Conservation (phyloP, 2,329 filamentous ascomycete genomes). For the Emmonsiellopsis sp. region DNA sequence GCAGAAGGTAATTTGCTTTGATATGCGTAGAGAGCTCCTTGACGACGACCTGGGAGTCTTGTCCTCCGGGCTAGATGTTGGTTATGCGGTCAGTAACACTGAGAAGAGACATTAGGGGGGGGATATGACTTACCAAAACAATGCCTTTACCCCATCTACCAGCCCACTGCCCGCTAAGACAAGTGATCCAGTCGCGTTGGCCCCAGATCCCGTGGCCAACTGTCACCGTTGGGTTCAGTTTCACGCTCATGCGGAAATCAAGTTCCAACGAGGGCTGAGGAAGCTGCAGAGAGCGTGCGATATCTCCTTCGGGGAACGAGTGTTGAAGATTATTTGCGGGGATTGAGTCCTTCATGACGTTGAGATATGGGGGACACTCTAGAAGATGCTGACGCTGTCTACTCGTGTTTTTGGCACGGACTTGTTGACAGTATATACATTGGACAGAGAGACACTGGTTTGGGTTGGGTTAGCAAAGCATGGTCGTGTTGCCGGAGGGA, state of each 20-base stretch:
- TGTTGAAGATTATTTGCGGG: constrained; percentile 44
- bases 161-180: constrained; percentile 44
- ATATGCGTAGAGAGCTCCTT: constrained; percentile 40
- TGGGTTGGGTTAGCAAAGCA: neutral
- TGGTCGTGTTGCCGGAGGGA: constrained; percentile 13
- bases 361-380: constrained; percentile 42
- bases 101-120: neutral
- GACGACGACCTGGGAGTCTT: constrained; percentile 41
- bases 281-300: constrained; percentile 39
- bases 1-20: constrained; percentile 39
- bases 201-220: constrained; percentile 41
- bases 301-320: constrained; percentile 42
- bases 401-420: constrained; percentile 43
- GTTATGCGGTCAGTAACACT: constrained; percentile 2
- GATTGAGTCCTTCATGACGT: constrained; percentile 45
- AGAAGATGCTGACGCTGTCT: constrained; percentile 41
- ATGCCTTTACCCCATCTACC: constrained; percentile 45
- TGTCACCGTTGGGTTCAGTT: constrained; percentile 42
- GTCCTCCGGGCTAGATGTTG: constrained; percentile 37
- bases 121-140: constrained; percentile 34
- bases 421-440: constrained; percentile 43
- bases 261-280: constrained; percentile 41
- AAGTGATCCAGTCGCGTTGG: constrained; percentile 44
- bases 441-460: constrained; percentile 39
- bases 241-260: constrained; percentile 46